Evolutionary conservation across 345 rosid species (phyloP), one percentile per base, ranked within the genome.

Genomic region (Eutrema japonicum): DNA sequence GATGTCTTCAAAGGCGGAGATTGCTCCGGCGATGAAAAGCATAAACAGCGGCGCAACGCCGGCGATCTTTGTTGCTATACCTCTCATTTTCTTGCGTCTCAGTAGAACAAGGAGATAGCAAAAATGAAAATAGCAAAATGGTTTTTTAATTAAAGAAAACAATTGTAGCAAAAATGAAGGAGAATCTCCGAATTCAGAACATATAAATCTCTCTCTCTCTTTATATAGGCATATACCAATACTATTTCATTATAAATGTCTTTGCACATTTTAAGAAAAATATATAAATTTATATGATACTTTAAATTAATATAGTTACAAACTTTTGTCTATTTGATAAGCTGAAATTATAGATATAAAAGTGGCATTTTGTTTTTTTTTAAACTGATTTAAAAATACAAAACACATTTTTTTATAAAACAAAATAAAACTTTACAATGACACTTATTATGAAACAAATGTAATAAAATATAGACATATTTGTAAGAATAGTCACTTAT

Each of bases 1-100:
- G 7, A 72, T 70, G 49, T 58, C 75, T 12, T 55, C 80, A 18
- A 54, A 53, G 61, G 71, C 71, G 7, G 78, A 77, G 72, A 71
- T 58, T 66, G 30, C 64, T 59, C 69, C 80, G 72, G 58, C 68
- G n/a, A 77, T 48, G 5, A 59, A 66, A 7, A 77, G 64, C 58
- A 66, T 8, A 41, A 77, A 50, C 22, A 77, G 1, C 43, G 73
- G 64, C 64, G 46, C 51, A 41, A 77, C 60, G 2, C 47, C 73
- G 64, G 72, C 64, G 64, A 60, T 58, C 52, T 78, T 66, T 51
- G 47, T 7, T 52, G 62, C 70, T 60, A 2, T 12, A 52, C 77
- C 73, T 66, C 69, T 59, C 80, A 71, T 77, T 66, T 48, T 59
- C 26, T 12, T 18, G 3, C 7, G 6, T 76, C 56, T 59, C 30